Conservation (phyloP, 2,329 filamentous ascomycete species). For the Rachicladosporium sp. region DNA sequence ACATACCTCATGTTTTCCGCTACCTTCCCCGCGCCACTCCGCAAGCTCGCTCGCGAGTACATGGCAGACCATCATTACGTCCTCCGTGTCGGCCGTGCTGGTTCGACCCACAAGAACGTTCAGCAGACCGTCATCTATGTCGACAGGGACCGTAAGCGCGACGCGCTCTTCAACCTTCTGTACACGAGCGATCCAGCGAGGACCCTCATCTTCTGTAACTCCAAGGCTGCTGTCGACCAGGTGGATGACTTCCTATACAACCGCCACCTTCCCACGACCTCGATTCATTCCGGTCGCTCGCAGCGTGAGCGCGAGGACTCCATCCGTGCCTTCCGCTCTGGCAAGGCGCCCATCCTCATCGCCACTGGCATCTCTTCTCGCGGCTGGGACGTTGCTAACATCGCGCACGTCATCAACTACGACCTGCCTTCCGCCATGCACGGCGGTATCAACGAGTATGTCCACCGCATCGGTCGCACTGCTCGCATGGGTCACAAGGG, state of each 20-base stretch:
- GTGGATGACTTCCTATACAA: conserved; percentile 85
- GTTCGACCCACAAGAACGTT: conserved; percentile 67
- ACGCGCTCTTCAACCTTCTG: conserved; percentile 61
- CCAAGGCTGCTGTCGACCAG: conserved; percentile 63
- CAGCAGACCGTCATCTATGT: conserved; percentile 60
- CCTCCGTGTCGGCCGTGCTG: conserved; percentile 76
- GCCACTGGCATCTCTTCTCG: conserved; percentile 79
- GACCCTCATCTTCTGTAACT: conserved; percentile 84
- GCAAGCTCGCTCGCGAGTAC: conserved; percentile 63
- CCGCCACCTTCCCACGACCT: conserved; percentile 64
- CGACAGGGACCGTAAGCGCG: conserved; percentile 53
- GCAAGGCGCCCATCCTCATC: conserved; percentile 65
- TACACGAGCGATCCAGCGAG: conserved; percentile 57
- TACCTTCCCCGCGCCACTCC: conserved; percentile 74
- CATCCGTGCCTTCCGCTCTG: conserved; percentile 64
- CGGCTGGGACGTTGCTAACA: conserved; percentile 76
- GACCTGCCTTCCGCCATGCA: conserved; percentile 63
- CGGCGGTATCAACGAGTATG: conserved; percentile 88
- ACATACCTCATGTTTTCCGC: conserved; percentile 79
- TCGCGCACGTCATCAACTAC: conserved; percentile 88
- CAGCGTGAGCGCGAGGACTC: conserved; percentile 79
- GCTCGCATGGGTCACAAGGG: conserved; percentile 84
- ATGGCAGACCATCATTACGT: conserved; percentile 63
- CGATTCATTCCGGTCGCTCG: conserved; percentile 76
- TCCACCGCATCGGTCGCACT: conserved; percentile 90